Conservation (phyloP, 2,329 filamentous ascomycete species). For the Biscogniauxia mediterranea region DNA sequence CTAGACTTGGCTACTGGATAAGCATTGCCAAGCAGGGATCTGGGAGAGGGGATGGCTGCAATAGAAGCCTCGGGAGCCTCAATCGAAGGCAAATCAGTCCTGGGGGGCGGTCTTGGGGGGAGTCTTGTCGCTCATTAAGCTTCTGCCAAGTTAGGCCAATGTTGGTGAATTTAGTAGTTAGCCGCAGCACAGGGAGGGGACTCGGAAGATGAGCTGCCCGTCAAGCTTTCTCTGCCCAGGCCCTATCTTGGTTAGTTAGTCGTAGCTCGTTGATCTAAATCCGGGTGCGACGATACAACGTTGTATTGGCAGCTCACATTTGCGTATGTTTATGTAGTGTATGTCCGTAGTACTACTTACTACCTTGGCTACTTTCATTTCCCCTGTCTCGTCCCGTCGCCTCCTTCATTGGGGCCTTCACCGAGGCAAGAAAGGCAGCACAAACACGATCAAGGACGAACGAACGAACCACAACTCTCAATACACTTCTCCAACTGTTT, state of each 20-base stretch:
- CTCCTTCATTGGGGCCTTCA: background rate
- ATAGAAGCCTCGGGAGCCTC: slow-evolving; percentile 9
- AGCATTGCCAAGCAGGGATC: slow-evolving; percentile 11
- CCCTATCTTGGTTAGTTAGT: background rate
- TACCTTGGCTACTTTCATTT: background rate
- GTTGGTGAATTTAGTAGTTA: no score
- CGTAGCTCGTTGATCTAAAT: background rate
- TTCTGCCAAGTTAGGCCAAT: slow-evolving; percentile 18
- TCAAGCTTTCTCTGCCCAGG: background rate
- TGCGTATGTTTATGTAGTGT: no score
- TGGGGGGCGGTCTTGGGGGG: no score
- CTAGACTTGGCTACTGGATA: slow-evolving; percentile 1
- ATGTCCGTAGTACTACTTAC: background rate
- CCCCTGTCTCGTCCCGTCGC: background rate
- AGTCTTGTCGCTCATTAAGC: slow-evolving; percentile 13
- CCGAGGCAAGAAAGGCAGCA: background rate
- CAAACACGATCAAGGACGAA: background rate
- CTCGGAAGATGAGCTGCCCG: background rate
- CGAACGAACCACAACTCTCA: background rate
- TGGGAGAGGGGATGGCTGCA: slow-evolving; percentile 8
- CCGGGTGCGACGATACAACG: background rate
- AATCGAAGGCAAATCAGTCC: background rate
- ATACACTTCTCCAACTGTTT: background rate
- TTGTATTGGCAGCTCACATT: background rate
- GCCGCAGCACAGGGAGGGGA: no score